Percentiles rank a stretch among this genome's conserved stretches.
Conservation (phyloP, 176 grass and related monocot genomes). For the Bonia amplexicaulis region DNA sequence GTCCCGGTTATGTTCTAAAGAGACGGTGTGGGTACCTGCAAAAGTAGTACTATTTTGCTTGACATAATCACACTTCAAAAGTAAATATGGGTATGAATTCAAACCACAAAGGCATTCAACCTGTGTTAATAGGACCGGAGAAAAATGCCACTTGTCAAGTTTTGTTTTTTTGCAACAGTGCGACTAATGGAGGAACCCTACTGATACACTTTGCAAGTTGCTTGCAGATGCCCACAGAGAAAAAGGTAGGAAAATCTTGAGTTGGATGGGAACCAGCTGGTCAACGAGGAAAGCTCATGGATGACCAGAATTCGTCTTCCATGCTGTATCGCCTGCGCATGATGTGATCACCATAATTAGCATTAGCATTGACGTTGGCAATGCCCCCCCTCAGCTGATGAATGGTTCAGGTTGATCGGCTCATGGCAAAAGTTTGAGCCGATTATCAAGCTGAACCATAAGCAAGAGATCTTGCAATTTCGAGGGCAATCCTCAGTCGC, state of each 20-base stretch:
- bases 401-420: background rate
- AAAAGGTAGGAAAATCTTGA: background rate
- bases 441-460: no score
- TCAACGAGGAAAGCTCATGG: slow-evolving; percentile 1
- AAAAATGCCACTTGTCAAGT: background rate
- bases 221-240: background rate
- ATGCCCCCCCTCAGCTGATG: background rate
- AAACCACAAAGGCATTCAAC: background rate
- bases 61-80: background rate
- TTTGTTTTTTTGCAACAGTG: background rate
- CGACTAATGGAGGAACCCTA: background rate
- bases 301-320: slow-evolving; percentile 4
- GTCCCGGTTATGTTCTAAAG: background rate
- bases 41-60: background rate
- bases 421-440: no score
- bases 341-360: background rate
- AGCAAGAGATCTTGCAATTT: slow-evolving; percentile 32
- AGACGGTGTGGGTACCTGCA: background rate
- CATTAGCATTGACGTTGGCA: background rate
- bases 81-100: background rate
- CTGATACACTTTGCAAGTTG: background rate
- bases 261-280: no score
- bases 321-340: background rate
- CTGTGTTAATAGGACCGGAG: background rate
- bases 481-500: slow-evolving; percentile 33